These are phyloP conservation scores for Geotrichum reessii DNA, from an alignment of 1,139 yeast genomes.

Conservation along the genomic window DNA sequence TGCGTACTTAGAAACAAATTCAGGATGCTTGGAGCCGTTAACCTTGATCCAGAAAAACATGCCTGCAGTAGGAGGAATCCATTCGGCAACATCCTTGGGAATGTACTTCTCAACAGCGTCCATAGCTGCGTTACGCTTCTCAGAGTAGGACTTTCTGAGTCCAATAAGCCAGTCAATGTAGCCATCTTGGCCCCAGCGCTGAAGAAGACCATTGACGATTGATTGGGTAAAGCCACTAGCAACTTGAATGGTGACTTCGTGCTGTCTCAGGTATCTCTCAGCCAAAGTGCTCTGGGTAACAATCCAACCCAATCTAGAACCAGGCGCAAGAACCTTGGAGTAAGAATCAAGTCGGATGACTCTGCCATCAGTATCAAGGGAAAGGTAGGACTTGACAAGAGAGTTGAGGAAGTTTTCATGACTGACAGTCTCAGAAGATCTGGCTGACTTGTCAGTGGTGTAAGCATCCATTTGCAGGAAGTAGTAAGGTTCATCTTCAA, in stretches of 20 bases:
- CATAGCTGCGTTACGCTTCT: constrained; percentile 70
- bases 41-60: constrained; percentile 81
- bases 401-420: constrained; percentile 54
- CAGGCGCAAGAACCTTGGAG: constrained; percentile 92
- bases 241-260: constrained; percentile 77
- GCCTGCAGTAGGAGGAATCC: constrained; percentile 68
- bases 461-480: constrained; percentile 77
- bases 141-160: constrained; percentile 73
- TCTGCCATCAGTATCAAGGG: constrained; percentile 82
- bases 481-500: constrained; percentile 94
- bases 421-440: constrained; percentile 30
- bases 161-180: constrained; percentile 86
- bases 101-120: constrained; percentile 57
- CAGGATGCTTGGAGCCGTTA: constrained; percentile 77
- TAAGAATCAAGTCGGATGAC: constrained; percentile 86
- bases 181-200: constrained; percentile 70
- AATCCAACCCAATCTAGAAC: constrained; percentile 86
- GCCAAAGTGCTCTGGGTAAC: constrained; percentile 69
- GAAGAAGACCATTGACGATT: constrained; percentile 54
- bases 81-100: constrained; percentile 52
- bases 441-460: constrained; percentile 35
- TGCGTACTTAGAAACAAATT: constrained; percentile 47
- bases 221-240: constrained; percentile 81
- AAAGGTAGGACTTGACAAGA: constrained; percentile 71
- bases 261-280: constrained; percentile 62